Percentiles rank a stretch among this genome's conserved stretches.
phyloP scores from a whole-genome alignment of 108 stramenopile species.

The Skeletonema costatum region DNA sequence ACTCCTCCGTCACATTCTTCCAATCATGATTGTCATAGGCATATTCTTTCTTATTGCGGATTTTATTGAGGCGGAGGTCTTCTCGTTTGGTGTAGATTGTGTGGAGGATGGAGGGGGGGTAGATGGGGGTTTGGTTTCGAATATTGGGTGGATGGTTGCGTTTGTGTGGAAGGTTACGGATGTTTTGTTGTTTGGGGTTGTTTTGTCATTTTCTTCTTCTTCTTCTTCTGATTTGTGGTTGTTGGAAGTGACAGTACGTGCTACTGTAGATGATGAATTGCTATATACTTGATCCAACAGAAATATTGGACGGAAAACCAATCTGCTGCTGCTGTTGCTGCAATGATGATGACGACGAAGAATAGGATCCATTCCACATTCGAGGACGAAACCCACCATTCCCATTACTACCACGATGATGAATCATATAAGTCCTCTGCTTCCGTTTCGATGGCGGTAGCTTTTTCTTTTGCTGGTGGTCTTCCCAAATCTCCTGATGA shows the following conservation, averaged over 20 bases:
- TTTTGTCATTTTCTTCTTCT: not conserved
- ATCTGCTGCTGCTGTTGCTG: not conserved
- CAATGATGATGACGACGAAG: not conserved
- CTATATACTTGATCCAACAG: not conserved
- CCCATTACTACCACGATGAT: not conserved
- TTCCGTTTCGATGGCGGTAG: slow-evolving; percentile 15
- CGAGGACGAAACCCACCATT: slow-evolving; percentile 2
- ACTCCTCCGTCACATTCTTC: slow-evolving; percentile 48
- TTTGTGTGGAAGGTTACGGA: slow-evolving; percentile 32
- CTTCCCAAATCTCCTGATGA: slow-evolving; percentile 83
- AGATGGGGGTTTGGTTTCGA: slow-evolving; percentile 13
- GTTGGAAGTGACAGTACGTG: not conserved
- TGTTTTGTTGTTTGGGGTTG: not conserved
- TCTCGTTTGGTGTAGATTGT: slow-evolving; percentile 39
- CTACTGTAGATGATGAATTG: not conserved
- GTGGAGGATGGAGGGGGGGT: slow-evolving; percentile 21
- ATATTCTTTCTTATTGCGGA: slow-evolving; percentile 46
- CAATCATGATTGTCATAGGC: slow-evolving; percentile 50
- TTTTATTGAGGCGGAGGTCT: slow-evolving; percentile 40
- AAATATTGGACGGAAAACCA: not conserved
- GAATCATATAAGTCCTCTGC: slow-evolving; percentile 22
- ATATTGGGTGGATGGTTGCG: slow-evolving; percentile 41
- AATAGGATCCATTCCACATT: slow-evolving; percentile 16
- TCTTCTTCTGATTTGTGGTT: not conserved
- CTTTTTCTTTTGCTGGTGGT: slow-evolving; percentile 48